These are phyloP conservation scores for Fusarium mexicanum DNA, from an alignment of 2,329 filamentous ascomycete genomes.

Conservation along the genomic window DNA sequence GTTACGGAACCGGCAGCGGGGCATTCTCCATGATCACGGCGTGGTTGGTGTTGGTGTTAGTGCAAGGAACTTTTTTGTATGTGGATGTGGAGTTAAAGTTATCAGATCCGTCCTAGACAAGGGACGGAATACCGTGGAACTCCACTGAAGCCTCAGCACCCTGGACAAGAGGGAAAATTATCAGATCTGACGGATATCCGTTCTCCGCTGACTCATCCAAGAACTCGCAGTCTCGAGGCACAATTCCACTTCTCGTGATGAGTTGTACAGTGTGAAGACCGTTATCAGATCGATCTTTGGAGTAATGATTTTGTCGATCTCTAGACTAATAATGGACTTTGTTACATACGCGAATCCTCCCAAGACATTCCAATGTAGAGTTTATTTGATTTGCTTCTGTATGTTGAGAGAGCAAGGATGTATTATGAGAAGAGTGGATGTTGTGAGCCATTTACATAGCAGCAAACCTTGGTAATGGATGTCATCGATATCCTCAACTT, in stretches of 20 bases:
- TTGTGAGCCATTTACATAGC: slow-evolving; percentile 21
- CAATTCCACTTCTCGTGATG: neutral
- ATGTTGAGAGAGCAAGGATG: neutral
- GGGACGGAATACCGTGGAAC: neutral
- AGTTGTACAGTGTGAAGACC: slow-evolving; percentile 10
- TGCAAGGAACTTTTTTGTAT: slow-evolving; percentile 18
- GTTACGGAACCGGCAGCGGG: slow-evolving; percentile 29
- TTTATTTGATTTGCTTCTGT: neutral
- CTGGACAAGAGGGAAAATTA: slow-evolving; percentile 1
- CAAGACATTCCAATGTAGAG: neutral
- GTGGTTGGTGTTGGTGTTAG: slow-evolving; percentile 4
- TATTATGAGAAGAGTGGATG: neutral
- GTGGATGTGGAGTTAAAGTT: slow-evolving; percentile 43
- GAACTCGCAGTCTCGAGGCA: neutral
- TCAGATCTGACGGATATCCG: slow-evolving; percentile 5
- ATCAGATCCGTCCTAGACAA: slow-evolving; percentile 43
- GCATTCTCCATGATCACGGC: slow-evolving; percentile 26
- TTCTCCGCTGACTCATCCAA: slow-evolving; percentile 7
- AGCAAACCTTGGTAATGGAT: neutral
- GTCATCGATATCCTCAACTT: no score
- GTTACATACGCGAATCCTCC: neutral
- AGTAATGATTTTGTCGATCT: neutral
- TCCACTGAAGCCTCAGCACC: neutral
- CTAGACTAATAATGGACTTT: neutral
- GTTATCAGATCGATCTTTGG: slow-evolving; percentile 30